Conservation (phyloP, 208 protist species). For the Leishmania braziliensis region DNA sequence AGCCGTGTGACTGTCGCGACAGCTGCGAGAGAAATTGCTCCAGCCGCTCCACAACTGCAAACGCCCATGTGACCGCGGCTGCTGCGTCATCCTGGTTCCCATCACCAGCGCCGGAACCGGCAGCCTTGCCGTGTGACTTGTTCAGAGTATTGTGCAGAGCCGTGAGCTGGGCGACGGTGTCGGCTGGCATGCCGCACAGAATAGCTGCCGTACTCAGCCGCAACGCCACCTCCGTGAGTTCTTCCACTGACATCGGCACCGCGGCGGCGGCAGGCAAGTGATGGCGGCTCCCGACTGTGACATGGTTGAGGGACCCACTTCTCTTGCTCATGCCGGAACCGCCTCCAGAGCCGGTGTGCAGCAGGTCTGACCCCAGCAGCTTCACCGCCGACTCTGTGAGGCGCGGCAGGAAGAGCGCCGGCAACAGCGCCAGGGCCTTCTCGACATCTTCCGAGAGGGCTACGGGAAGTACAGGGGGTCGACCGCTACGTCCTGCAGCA, state of each 20-base stretch:
- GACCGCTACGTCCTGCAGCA: background rate
- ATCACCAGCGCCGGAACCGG: background rate
- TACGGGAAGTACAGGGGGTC: background rate
- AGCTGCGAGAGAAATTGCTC: slow-evolving; percentile 50
- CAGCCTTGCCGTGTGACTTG: slow-evolving; percentile 22
- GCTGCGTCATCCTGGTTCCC: background rate
- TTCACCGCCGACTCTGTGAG: slow-evolving; percentile 39
- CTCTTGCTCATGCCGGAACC: background rate
- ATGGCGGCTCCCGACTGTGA: background rate
- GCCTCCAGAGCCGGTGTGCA: background rate
- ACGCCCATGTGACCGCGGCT: slow-evolving; percentile 14
- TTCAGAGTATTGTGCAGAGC: slow-evolving; percentile 59
- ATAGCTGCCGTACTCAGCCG: slow-evolving; percentile 39
- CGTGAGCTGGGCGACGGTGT: slow-evolving; percentile 53
- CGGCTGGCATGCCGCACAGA: slow-evolving; percentile 48
- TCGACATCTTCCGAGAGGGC: slow-evolving; percentile 26
- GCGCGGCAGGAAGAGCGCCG: slow-evolving; percentile 40
- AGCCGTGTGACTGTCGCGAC: slow-evolving; percentile 32
- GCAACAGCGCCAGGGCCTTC: slow-evolving; percentile 42
- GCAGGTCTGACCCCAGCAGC: background rate
- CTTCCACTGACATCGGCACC: slow-evolving; percentile 7
- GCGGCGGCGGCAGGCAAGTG: background rate
- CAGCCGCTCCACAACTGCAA: slow-evolving; percentile 52
- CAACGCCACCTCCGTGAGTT: slow-evolving; percentile 36
- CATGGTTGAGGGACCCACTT: background rate